Evolutionary conservation across 2,329 filamentous ascomycete genomes (phyloP), one percentile per base, ranked within the genome.

Genomic region (Fusarium sp.): DNA sequence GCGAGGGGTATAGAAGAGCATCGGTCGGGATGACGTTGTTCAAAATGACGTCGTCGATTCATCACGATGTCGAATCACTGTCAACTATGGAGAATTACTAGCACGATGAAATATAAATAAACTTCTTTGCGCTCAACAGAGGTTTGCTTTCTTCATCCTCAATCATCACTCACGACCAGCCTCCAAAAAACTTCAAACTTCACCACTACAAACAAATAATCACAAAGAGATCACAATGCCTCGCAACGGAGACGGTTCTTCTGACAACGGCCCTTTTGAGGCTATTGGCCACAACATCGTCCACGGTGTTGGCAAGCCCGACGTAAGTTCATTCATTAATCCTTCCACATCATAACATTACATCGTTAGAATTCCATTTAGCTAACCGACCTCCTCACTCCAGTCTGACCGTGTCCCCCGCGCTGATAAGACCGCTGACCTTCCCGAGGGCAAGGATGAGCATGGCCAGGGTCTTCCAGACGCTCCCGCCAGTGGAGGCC

Each of bases 391-490:
- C 42, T 46, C 11, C 18, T 26, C 20, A 20, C 46, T 48, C 41
- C 44, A 81, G 78, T 75, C 72, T 18, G 64, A 74, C 58, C 81
- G 82, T 32, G 84, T 87, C 35, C 72, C 76, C 55, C 83, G 85
- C 60, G 84, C 85, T 17, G 81, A 86, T 77, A 87, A 87, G 81
- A 83, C 84, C 3, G 85, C 85, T 2, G 80, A 81, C 3, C 71
- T 86, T 49, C 86, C 86, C 12, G 81, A 86, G 75, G 78, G 79
- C 27, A 72, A 75, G 32, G 67, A 78, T 7, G 84, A 86, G 64
- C 79, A 85, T 61, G 86, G 85, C 14, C 73, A 75, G 2, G 85
- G 77, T 1, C 68, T 87, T 4, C 65, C 80, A 42, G 83, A 80
- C 55, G 48, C 78, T 65, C 77, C 78, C 35, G 84, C 84, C 44